Base-by-base conservation (phyloP, 352 stramenopile species). In the Pythium brachiatum region DNA sequence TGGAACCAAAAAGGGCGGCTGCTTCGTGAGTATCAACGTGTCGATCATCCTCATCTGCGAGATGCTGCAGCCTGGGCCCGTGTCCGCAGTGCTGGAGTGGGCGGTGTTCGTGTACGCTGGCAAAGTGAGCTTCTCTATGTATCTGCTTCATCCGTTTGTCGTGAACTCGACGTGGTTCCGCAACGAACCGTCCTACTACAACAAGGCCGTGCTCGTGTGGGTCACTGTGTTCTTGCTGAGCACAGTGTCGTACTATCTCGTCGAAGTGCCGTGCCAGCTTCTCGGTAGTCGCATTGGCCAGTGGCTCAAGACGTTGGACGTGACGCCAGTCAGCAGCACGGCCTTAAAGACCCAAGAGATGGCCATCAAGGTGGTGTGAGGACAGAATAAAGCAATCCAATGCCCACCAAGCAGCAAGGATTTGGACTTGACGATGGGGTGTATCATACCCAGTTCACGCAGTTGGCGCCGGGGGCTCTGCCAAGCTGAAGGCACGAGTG, bases 61-160 rank as follows among this genome's bases (percentile, higher is more conserved):
- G 56, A 64, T 82, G 29, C 39, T 82, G 23, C 58, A 62, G n/a
- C 71, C 70, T 7, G 76, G 68, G 0, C 66, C 57, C 15, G 26
- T 82, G 2, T 75, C 71, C 2, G 52, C 56, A 1, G 63, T 72
- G 63, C 69, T 82, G 44, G 74, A 82, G 66, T 82, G 68, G 71
- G 70, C 57, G 26, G 31, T 78, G 7, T 31, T 79, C 1, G 60
- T 56, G 5, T 82, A 68, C 54, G 73, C 63, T 29, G 74, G 74
- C 29, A 79, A 82, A 62, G 67, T 82, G 62, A 79, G 71, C 44
- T 82, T 72, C 55, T 82, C 74, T 0, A 71, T 79, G 50, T 81
- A 81, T 36, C 36, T 81, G 44, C 60, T 81, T 16, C 74, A 81
- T 62, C 69, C 32, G 23, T 81, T 75, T 44, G 59, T 79, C n/a